phyloP scores from a whole-genome alignment of 176 grass and related monocot species.

The Cymbopogon citratus region DNA sequence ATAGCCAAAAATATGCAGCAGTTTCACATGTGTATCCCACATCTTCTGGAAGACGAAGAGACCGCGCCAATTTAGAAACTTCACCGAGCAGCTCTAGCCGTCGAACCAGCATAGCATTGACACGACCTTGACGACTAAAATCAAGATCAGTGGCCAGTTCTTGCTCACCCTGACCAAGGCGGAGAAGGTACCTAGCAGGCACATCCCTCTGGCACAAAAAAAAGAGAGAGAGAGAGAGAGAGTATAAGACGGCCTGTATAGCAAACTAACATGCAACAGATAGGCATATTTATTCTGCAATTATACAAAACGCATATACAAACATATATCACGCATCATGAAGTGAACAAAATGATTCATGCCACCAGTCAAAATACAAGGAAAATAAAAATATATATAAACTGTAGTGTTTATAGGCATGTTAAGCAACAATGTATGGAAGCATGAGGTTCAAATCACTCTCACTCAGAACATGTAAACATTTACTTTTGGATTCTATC shows the following conservation, averaged over 20 bases:
- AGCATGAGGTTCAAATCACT: background rate
- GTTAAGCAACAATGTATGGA: constrained; percentile 13
- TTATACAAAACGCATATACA: background rate
- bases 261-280: constrained; percentile 15
- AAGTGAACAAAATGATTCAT: constrained; percentile 19
- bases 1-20: constrained; percentile 94
- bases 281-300: background rate
- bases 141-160: constrained; percentile 99
- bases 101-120: constrained; percentile 90
- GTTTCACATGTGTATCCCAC: constrained; percentile 91
- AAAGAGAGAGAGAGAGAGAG: no score
- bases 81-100: constrained; percentile 81
- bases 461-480: background rate
- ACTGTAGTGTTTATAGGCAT: background rate
- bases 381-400: background rate
- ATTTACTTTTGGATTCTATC: background rate
- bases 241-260: constrained; percentile 5
- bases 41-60: constrained; percentile 82
- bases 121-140: constrained; percentile 96
- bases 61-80: constrained; percentile 79
- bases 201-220: constrained; percentile 77
- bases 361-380: background rate
- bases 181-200: constrained; percentile 95
- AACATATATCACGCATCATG: background rate
- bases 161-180: constrained; percentile 95